A percentile compares a stretch with the other conserved stretches of the same genome.
phyloP scores from a whole-genome alignment of 306 rosid species.

The Rubus parviflorus region DNA sequence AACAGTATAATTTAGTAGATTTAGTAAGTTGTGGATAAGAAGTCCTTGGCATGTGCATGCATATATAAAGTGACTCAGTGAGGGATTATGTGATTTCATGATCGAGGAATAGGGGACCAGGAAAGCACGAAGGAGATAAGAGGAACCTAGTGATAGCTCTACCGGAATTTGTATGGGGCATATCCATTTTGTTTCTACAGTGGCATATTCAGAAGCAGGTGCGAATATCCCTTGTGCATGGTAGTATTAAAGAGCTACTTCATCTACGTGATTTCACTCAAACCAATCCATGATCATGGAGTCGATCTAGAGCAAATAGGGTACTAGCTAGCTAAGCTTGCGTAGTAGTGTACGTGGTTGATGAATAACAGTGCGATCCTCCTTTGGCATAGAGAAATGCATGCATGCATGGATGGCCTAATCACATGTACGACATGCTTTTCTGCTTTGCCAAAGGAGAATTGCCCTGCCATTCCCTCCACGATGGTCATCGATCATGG shows the following conservation, averaged over 20 bases:
- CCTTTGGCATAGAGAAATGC: conserved; percentile 3
- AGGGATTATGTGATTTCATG: neutral
- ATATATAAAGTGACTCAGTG: neutral
- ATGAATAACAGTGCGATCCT: conserved; percentile 12
- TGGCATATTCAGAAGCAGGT: conserved; percentile 20
- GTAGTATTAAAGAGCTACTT: neutral
- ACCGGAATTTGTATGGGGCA: conserved; percentile 5
- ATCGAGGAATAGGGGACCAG: neutral
- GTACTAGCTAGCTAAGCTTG: neutral
- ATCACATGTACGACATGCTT: neutral
- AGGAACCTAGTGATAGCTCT: neutral
- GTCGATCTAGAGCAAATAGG: neutral
- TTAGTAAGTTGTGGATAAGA: neutral
- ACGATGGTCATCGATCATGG: neutral
- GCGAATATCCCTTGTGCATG: conserved; percentile 1
- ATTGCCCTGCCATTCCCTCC: conserved; percentile 16
- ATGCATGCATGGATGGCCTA: neutral
- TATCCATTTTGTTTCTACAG: neutral
- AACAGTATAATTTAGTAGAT: neutral
- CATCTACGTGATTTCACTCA: neutral
- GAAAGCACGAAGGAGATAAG: conserved; percentile 14
- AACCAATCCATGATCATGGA: neutral
- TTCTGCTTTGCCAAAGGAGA: conserved; percentile 16
- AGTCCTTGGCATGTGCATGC: neutral
- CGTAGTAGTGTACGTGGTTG: neutral